Conservation (phyloP, 2,329 filamentous ascomycete genomes). For the Phyllosticta capitalensis region DNA sequence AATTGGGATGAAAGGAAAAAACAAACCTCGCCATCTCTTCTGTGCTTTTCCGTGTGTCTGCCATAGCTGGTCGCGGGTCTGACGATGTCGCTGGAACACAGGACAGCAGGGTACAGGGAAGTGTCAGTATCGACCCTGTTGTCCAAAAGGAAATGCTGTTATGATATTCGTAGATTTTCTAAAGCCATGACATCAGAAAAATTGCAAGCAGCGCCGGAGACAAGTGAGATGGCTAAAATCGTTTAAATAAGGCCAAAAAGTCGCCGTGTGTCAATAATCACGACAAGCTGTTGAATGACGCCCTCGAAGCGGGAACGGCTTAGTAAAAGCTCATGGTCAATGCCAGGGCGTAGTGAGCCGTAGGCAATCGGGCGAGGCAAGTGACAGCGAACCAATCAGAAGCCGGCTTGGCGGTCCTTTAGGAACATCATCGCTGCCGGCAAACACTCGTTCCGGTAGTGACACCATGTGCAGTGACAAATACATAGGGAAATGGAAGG, state of each 20-base stretch:
- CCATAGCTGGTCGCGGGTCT: not conserved
- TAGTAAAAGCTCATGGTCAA: not conserved
- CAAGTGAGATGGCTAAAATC: not conserved
- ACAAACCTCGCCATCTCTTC: not conserved
- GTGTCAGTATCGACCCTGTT: not conserved
- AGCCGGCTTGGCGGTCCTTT: not conserved
- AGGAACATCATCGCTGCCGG: not conserved
- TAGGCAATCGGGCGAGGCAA: not conserved
- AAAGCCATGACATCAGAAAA: not conserved
- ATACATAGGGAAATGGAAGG: not conserved
- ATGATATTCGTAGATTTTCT: not conserved
- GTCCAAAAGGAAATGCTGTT: not conserved
- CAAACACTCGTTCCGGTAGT: not conserved
- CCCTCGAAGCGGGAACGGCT: not conserved
- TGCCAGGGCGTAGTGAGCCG: not conserved
- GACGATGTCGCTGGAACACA: not conserved
- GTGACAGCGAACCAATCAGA: not conserved
- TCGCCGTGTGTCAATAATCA: not conserved
- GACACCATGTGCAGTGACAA: not conserved
- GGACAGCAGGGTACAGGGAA: not conserved
- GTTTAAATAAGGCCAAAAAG: not conserved
- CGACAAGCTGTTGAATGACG: not conserved
- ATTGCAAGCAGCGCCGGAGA: not conserved
- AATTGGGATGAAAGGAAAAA: not conserved
- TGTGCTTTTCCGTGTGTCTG: not conserved